Evolutionary conservation across 305 asterid genomes (phyloP).

Genomic region (Coffea humblotiana): DNA sequence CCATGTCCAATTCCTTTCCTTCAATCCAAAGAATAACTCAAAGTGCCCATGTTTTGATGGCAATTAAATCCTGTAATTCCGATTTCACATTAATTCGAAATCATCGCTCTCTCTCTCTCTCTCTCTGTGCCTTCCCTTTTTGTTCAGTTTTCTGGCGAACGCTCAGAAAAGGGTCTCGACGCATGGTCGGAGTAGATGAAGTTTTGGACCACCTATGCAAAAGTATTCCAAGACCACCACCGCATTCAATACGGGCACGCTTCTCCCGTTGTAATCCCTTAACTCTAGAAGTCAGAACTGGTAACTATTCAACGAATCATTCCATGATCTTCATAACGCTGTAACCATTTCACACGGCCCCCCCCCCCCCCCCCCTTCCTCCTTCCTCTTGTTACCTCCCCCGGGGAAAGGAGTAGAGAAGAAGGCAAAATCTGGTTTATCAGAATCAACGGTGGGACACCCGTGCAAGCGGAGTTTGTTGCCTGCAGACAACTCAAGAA

Average conservation of each 20-base stretch:
- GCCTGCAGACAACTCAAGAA: conserved; percentile 13
- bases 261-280: conserved; percentile 21
- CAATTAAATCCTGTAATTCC: background rate
- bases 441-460: background rate
- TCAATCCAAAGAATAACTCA: no score
- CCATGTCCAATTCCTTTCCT: no score
- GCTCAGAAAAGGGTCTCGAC: background rate
- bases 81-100: background rate
- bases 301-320: conserved; percentile 10
- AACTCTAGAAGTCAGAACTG: conserved; percentile 5
- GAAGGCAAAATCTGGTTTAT: background rate
- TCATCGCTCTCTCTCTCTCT: background rate
- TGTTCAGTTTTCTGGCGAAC: background rate
- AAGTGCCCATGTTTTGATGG: background rate
- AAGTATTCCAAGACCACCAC: conserved; percentile 15
- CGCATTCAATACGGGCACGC: conserved; percentile 29
- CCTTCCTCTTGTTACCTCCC: no score
- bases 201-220: conserved; percentile 15
- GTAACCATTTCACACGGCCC: background rate
- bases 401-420: background rate
- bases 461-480: background rate
- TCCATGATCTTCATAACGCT: background rate
- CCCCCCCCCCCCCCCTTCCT: no score
- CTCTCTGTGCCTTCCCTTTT: background rate
- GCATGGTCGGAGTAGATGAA: conserved; percentile 14